phyloP scores from a whole-genome alignment of 2,329 filamentous ascomycete genomes.

The Ceratocystis cubensis region DNA sequence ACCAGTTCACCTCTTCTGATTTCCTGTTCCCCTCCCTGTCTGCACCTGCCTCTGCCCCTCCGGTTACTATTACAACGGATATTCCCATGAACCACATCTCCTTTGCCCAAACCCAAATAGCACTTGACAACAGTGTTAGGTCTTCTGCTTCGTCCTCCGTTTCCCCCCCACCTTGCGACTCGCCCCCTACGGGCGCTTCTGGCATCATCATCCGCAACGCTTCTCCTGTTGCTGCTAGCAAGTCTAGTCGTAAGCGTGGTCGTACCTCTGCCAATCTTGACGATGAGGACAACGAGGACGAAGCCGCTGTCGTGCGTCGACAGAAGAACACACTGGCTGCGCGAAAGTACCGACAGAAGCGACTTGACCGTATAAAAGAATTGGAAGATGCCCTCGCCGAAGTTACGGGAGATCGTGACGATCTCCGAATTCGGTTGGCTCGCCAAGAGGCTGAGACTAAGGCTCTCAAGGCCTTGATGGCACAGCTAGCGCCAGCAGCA shows the following conservation, averaged over 20 bases:
- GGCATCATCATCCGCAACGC: neutral
- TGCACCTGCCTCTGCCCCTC: slow-evolving; percentile 9
- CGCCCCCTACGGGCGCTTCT: neutral
- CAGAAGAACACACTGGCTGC: slow-evolving; percentile 60
- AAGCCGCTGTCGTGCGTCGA: slow-evolving; percentile 28
- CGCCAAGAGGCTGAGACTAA: slow-evolving; percentile 53
- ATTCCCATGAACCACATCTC: slow-evolving; percentile 14
- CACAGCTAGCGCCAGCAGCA: slow-evolving; percentile 12
- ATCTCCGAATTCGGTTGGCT: slow-evolving; percentile 48
- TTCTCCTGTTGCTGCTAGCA: neutral
- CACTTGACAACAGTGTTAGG: neutral
- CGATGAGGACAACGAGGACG: slow-evolving; percentile 17
- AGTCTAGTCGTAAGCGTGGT: slow-evolving; percentile 9
- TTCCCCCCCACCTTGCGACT: slow-evolving; percentile 5
- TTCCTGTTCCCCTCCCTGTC: slow-evolving; percentile 14
- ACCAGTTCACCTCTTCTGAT: slow-evolving; percentile 12
- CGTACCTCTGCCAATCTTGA: slow-evolving; percentile 14
- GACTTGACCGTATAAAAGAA: slow-evolving; percentile 51
- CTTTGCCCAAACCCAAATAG: slow-evolving; percentile 3
- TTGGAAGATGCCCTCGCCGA: slow-evolving; percentile 48
- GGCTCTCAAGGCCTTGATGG: slow-evolving; percentile 42
- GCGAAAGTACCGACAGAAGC: slow-evolving; percentile 57
- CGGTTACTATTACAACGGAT: neutral
- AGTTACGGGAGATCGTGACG: slow-evolving; percentile 50
- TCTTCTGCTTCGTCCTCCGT: slow-evolving; percentile 6